A percentile compares a stretch with the other conserved stretches of the same genome.
Conservation (phyloP, 306 rosid genomes). For the Ammopiptanthus mongolicus region DNA sequence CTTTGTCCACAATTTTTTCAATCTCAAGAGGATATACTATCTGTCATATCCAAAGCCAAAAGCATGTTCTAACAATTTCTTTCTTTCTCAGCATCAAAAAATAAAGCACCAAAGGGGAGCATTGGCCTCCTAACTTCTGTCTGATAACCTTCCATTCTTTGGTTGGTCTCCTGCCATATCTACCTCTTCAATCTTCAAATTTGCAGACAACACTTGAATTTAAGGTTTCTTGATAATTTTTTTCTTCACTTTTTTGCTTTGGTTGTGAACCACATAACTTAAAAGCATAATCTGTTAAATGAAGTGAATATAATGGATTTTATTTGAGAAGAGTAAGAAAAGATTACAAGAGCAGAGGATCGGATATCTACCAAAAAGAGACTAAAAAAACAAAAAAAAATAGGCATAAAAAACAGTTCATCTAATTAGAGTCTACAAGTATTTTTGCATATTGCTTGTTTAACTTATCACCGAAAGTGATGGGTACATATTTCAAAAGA, state of each 20-base stretch:
- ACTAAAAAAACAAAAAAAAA: background rate
- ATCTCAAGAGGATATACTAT: constrained; percentile 78
- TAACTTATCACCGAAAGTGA: background rate
- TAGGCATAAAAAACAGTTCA: background rate
- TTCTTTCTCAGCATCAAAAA: background rate
- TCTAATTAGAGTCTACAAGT: background rate
- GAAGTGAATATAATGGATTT: no score
- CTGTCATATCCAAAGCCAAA: constrained; percentile 41
- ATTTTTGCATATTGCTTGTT: background rate
- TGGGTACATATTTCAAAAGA: no score
- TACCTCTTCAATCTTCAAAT: no score
- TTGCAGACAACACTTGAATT: no score
- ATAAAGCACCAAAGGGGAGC: background rate
- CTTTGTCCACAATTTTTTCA: constrained; percentile 75
- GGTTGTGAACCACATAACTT: no score
- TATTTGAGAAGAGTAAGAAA: background rate
- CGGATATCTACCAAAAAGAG: constrained; percentile 1
- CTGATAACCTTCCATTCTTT: no score
- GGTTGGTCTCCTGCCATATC: no score
- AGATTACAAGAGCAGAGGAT: background rate
- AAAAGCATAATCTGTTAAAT: no score
- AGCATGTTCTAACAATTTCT: background rate
- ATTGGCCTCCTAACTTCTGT: no score
- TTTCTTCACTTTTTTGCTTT: no score
- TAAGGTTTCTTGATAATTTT: no score